Percentiles rank a stretch among this genome's conserved stretches.
These are phyloP conservation scores for Mycena chlorophos DNA, from an alignment of 768 basidiomycete genomes.

Conservation along the genomic window DNA sequence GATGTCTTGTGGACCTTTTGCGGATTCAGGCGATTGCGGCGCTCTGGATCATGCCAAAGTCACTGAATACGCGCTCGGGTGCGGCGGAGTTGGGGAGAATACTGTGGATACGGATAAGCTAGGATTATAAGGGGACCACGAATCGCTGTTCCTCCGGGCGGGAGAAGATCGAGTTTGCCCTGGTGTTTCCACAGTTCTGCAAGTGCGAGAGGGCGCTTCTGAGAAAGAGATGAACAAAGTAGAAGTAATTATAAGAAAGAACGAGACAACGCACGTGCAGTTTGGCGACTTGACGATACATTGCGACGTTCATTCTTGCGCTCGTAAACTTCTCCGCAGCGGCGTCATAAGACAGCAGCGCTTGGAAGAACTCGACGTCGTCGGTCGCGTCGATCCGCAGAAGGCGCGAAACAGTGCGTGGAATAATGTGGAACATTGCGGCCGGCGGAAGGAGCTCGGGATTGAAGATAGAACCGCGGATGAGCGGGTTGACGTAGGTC, in stretches of 20 bases:
- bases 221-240: neutral
- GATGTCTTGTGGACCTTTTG: slow-evolving; percentile 16
- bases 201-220: neutral
- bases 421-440: neutral
- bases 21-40: slow-evolving; percentile 17
- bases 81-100: slow-evolving; percentile 6
- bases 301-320: neutral
- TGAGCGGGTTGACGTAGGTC: slow-evolving; percentile 10
- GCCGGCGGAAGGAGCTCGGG: neutral
- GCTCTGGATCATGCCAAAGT: slow-evolving; percentile 22
- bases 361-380: neutral
- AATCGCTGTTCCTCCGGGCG: no score
- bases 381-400: neutral
- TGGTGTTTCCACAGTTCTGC: neutral
- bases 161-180: no score
- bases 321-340: neutral
- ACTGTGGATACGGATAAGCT: neutral
- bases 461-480: slow-evolving; percentile 5
- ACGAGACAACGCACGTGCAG: neutral
- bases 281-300: neutral
- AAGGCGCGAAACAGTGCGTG: neutral
- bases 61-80: slow-evolving; percentile 7
- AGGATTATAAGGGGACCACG: no score
- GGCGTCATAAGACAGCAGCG: neutral
- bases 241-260: neutral